Conservation (phyloP, 768 basidiomycete species). For the Hericium alpestre region DNA sequence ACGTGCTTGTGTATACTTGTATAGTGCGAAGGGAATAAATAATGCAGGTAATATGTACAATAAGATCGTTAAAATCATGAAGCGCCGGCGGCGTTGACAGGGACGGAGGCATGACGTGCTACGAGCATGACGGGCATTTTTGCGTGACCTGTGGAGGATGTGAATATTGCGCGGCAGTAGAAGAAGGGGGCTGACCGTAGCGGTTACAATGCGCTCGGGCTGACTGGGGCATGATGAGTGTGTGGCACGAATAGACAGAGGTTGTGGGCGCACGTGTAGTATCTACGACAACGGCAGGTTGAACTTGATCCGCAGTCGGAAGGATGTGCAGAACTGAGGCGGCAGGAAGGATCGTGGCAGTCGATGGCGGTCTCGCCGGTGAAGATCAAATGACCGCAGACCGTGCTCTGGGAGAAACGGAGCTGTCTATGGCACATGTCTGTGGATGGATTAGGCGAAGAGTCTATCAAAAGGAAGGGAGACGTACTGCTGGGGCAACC, state of each 20-base stretch:
- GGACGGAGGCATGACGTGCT: background rate
- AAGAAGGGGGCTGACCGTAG: conserved; percentile 24
- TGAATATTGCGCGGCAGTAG: background rate
- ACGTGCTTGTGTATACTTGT: background rate
- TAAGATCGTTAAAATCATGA: background rate
- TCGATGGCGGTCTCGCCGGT: conserved; percentile 37
- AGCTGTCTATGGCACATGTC: conserved; percentile 60
- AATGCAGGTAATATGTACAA: background rate
- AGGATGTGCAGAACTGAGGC: conserved; percentile 40
- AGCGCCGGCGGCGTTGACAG: background rate
- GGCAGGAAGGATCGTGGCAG: conserved; percentile 37
- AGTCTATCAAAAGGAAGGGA: background rate
- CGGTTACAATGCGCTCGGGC: conserved; percentile 39
- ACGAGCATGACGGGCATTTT: background rate
- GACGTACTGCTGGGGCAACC: background rate
- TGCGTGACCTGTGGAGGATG: background rate
- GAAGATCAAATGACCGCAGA: conserved; percentile 49
- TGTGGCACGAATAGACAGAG: background rate
- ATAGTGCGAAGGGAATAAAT: background rate
- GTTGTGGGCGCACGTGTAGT: conserved; percentile 32
- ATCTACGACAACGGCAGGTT: conserved; percentile 38
- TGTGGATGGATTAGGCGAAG: conserved; percentile 4
- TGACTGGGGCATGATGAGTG: conserved; percentile 25
- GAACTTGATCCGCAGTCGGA: conserved; percentile 27
- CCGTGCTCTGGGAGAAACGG: conserved; percentile 35